phyloP scores from a whole-genome alignment of 306 rosid genomes.

The Canavalia ensiformis region DNA sequence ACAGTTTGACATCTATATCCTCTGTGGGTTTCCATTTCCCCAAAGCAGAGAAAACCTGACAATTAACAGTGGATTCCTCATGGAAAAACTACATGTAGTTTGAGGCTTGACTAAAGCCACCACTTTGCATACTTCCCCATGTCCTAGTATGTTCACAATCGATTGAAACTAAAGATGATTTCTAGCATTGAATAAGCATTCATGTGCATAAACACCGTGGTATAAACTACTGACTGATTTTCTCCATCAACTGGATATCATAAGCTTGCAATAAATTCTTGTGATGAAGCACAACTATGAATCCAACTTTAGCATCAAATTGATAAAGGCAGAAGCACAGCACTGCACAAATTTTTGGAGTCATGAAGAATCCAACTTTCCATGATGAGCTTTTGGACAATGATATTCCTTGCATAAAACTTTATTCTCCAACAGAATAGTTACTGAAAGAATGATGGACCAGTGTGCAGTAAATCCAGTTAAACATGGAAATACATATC shows the following conservation, averaged over 20 bases:
- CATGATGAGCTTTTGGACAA: conserved; percentile 32
- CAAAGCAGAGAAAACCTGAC: conserved; percentile 24
- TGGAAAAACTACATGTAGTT: background rate
- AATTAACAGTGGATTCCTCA: conserved; percentile 7
- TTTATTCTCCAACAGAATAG: conserved; percentile 20
- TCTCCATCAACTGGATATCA: conserved; percentile 11
- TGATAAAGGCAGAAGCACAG: background rate
- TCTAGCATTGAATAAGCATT: conserved; percentile 16
- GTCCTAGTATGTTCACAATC: conserved; percentile 37
- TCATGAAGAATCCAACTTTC: conserved; percentile 42
- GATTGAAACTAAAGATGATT: background rate
- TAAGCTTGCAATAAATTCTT: conserved; percentile 29
- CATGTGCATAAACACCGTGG: background rate
- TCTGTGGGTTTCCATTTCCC: conserved; percentile 2
- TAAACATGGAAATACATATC: conserved; percentile 25
- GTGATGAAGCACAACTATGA: conserved; percentile 27
- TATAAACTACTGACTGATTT: conserved; percentile 14
- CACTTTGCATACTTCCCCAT: conserved; percentile 7
- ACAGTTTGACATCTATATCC: conserved; percentile 20
- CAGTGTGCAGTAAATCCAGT: conserved; percentile 36
- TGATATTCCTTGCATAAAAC: conserved; percentile 26
- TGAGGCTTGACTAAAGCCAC: conserved; percentile 36
- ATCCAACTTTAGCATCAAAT: conserved; percentile 42
- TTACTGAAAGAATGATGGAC: conserved; percentile 15
- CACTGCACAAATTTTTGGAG: background rate